Evolutionary conservation across 306 rosid species (phyloP), one percentile per base, ranked within the genome.

Genomic region (Cercis canadensis): DNA sequence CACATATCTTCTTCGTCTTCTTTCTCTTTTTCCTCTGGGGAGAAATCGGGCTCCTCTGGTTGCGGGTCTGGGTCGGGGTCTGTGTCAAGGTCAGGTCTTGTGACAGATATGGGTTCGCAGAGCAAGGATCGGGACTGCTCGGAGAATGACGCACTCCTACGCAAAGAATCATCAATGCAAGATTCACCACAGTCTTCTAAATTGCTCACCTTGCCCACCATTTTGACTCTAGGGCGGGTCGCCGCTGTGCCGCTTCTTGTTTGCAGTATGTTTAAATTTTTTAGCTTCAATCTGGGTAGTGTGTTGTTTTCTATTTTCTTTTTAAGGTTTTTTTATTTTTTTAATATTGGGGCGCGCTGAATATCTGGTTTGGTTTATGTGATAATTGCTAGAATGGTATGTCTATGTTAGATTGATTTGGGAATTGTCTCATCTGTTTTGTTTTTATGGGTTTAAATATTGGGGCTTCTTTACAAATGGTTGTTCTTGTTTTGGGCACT

Each of bases 241-340:
- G 99, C 96, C 5, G 86, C 97, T 5, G 97, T 95, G 4, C 99
- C 97, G 6, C 76, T 95, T 66, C 85, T 95, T 19, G 81, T 95
- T 51, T 65, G 82, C 32, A 85, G 99, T 95, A 75, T 13, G 92
- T 81, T 69, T 63, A 32, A 5, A 11, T 13, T 29, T 39, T 74
- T 2, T 52, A 5, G 17, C 12, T 65, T 52, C 0, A 10, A 3
- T 15, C 45, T 37, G 54, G 36, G 41, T 43, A 9, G 18, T 34
- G n/a, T 37, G 15, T 11, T 7, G 19, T 51, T 46, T 2, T 4
- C n/a, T 21, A 0, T 40, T 24, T 52, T 65, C 7, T 62, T 17
- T 19, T 15, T 14, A 16, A 54, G 24, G 50, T 31, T 59, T 44
- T 47, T 58, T 41, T 36, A 67, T 43, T 10, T 32, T 21, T 13